Percentiles rank a stretch among this genome's conserved stretches.
Evolutionary conservation across 176 grass and related monocot genomes (phyloP).

Genomic region (Hordeum vulgare): MorexV3_pseudomolecules_assembly NC_058519.1:221240901-221241400

Average conservation of each 20-base stretch:
- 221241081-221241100: conserved; percentile 88
- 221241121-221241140: background rate
- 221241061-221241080: conserved; percentile 72
- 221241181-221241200: background rate
- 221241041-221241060: conserved; percentile 93
- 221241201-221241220: no score
- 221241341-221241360: no score
- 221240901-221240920: conserved; percentile 76
- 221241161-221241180: background rate
- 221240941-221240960: conserved; percentile 85
- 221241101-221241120: conserved; percentile 63
- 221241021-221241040: conserved; percentile 80
- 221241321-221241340: background rate
- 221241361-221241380: no score
- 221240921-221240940: conserved; percentile 80
- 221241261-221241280: no score
- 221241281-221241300: no score
- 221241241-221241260: no score
- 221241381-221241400: no score
- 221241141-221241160: background rate
- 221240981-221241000: conserved; percentile 96
- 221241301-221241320: background rate
- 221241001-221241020: conserved; percentile 89
- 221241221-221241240: no score
- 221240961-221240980: conserved; percentile 91